phyloP scores from a whole-genome alignment of 1,139 yeast species.

The Saccharomyces hybrid region DNA sequence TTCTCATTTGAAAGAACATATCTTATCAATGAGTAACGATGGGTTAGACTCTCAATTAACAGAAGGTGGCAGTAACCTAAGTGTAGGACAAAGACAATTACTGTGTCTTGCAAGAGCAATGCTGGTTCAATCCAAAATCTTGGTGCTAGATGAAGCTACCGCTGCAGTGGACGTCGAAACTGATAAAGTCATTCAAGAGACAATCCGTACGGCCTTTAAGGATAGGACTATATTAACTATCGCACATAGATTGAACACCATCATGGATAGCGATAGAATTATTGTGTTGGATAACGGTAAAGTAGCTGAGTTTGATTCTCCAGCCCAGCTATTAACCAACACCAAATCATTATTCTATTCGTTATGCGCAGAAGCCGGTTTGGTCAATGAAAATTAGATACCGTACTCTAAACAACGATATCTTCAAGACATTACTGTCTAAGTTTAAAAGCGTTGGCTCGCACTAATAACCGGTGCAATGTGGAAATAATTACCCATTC shows the following conservation, averaged over 20 bases:
- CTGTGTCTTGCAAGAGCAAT: conserved; percentile 88
- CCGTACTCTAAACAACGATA: background rate
- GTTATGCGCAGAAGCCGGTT: conserved; percentile 51
- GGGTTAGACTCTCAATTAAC: conserved; percentile 58
- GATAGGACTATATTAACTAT: conserved; percentile 88
- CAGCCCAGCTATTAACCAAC: conserved; percentile 57
- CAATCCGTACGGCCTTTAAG: conserved; percentile 76
- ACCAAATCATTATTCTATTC: conserved; percentile 69
- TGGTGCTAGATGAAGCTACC: conserved; percentile 91
- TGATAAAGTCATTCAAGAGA: conserved; percentile 76
- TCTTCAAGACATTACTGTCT: background rate
- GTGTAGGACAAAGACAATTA: conserved; percentile 87
- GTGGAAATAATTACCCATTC: background rate
- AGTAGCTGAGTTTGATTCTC: conserved; percentile 83
- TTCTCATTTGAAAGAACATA: conserved; percentile 75
- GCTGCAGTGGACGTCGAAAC: conserved; percentile 97
- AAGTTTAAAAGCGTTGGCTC: background rate
- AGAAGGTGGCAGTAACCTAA: conserved; percentile 83
- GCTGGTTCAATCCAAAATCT: conserved; percentile 65
- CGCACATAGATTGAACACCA: conserved; percentile 91
- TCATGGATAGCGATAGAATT: conserved; percentile 83
- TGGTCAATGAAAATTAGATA: conserved; percentile 8
- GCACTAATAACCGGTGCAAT: background rate
- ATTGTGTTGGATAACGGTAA: conserved; percentile 79
- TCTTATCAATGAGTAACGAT: conserved; percentile 48